A percentile compares a stretch with the other conserved stretches of the same genome.
phyloP scores from a whole-genome alignment of 1,139 yeast genomes.

The Saccharomyces uvarum region DNA sequence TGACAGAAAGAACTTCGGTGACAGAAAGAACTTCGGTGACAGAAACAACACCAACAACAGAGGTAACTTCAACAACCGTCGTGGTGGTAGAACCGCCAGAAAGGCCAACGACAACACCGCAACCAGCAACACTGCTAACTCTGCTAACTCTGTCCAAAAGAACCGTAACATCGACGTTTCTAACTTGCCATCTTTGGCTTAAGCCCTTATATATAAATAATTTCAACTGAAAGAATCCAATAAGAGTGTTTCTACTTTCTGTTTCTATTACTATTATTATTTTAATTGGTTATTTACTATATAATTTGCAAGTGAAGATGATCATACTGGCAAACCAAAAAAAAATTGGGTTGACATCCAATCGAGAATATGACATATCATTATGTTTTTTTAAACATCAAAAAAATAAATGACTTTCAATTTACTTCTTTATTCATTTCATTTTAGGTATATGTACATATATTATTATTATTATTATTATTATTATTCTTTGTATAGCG shows the following conservation, averaged over 20 bases:
- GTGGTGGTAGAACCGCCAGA: conserved; percentile 19
- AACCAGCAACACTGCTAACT: conserved; percentile 21
- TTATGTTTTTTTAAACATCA: not conserved
- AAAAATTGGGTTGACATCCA: not conserved
- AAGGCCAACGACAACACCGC: conserved; percentile 12
- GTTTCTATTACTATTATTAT: not conserved
- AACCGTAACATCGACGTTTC: conserved; percentile 42
- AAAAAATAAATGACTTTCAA: not conserved
- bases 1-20: conserved; percentile 22
- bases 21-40: conserved; percentile 25
- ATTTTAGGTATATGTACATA: not conserved
- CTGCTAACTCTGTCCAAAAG: conserved; percentile 19
- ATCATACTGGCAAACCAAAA: not conserved
- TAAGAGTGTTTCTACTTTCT: not conserved
- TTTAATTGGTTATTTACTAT: conserved; percentile 1
- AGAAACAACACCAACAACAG: conserved; percentile 9
- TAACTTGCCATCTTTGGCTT: conserved; percentile 52
- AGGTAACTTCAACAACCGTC: not conserved
- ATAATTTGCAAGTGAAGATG: conserved; percentile 1
- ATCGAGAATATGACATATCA: not conserved
- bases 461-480: not conserved
- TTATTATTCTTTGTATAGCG: not conserved
- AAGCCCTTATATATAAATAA: conserved; percentile 8
- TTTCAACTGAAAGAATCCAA: not conserved
- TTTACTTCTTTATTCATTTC: not conserved